These are phyloP conservation scores for Pseudogymnoascus sp. DNA, from an alignment of 2,329 filamentous ascomycete genomes.

Conservation along the genomic window DNA sequence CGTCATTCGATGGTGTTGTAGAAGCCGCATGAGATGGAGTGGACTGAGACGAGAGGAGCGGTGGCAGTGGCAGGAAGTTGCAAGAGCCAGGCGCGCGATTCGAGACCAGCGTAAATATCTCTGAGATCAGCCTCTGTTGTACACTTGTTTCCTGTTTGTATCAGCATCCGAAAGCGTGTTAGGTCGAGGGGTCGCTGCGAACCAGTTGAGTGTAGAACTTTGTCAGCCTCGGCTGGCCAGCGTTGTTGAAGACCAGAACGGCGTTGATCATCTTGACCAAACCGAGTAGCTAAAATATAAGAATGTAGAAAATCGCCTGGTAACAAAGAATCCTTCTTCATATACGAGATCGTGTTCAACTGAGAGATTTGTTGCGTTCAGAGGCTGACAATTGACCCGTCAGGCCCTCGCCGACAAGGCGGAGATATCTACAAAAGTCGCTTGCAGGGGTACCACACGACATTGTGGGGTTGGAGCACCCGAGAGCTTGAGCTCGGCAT, in stretches of 20 bases:
- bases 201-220: constrained; percentile 99
- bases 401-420: background rate
- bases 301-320: background rate
- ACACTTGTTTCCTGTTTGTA: constrained; percentile 77
- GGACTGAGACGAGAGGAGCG: constrained; percentile 53
- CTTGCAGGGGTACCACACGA: constrained; percentile 6
- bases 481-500: background rate
- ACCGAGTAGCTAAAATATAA: background rate
- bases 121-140: constrained; percentile 90
- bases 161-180: constrained; percentile 12
- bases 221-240: constrained; percentile 88
- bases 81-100: constrained; percentile 86
- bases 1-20: constrained; percentile 65
- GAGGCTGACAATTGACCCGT: background rate
- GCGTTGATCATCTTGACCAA: constrained; percentile 79
- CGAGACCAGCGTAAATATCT: constrained; percentile 93
- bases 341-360: background rate
- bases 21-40: constrained; percentile 55
- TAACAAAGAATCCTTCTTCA: background rate
- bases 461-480: background rate
- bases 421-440: constrained; percentile 9
- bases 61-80: constrained; percentile 84
- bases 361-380: background rate
- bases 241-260: constrained; percentile 97
- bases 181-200: constrained; percentile 22